These are phyloP conservation scores for Huiozyma sinensis DNA, from an alignment of 805 yeast species.

Conservation along the genomic window DNA sequence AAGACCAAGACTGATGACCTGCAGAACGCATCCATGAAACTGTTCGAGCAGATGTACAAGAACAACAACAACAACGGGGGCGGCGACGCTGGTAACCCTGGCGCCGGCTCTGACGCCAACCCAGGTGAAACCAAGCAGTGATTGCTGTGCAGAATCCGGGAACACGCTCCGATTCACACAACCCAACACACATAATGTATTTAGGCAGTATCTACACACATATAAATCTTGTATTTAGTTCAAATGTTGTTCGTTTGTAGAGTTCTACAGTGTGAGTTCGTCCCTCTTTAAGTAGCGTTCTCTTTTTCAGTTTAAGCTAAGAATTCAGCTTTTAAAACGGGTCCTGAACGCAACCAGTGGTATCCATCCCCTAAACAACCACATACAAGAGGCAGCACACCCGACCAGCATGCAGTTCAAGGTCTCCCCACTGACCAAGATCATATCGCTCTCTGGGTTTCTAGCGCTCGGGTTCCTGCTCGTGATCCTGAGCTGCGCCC, in stretches of 20 bases:
- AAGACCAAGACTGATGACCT: slow-evolving; percentile 66
- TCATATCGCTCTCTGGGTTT: slow-evolving; percentile 32
- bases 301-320: too few relatives aligned
- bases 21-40: slow-evolving; percentile 64
- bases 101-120: slow-evolving; percentile 1
- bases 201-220: too few relatives aligned
- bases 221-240: too few relatives aligned
- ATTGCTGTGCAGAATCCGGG: neutral
- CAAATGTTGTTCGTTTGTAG: too few relatives aligned
- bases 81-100: slow-evolving; percentile 6
- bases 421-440: slow-evolving; percentile 27
- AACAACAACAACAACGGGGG: slow-evolving; percentile 12
- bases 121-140: slow-evolving; percentile 10
- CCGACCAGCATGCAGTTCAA: slow-evolving; percentile 15
- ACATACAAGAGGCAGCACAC: too few relatives aligned
- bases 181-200: too few relatives aligned
- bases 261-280: too few relatives aligned
- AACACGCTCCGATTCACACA: too few relatives aligned
- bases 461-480: slow-evolving; percentile 84
- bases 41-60: slow-evolving; percentile 53
- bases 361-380: too few relatives aligned
- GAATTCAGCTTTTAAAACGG: too few relatives aligned
- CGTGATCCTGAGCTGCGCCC: slow-evolving; percentile 78
- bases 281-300: too few relatives aligned
- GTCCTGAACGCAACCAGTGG: too few relatives aligned